Evolutionary conservation across 306 rosid genomes (phyloP), one percentile per base, ranked within the genome.

Genomic region (Rubus parviflorus): DNA sequence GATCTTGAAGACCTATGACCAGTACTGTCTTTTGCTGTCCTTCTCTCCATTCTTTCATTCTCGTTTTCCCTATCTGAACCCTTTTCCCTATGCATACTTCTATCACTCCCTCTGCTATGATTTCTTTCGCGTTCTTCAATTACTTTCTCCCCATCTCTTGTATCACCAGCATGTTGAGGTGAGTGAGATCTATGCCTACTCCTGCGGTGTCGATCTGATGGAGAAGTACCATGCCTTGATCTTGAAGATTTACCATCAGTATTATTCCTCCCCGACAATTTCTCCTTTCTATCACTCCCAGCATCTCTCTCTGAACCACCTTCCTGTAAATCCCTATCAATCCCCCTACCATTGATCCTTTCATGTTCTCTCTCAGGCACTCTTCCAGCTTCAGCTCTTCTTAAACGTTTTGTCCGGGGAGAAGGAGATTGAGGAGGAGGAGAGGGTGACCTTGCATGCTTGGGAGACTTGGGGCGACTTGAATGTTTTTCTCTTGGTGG

Each of bases 1-100:
- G 96, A 86, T 83, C 88, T 86, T 49, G 92, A 90, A 80, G 91
- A 83, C 81, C 81, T 81, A 58, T 84, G 86, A 16, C 79, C 81
- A 61, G 78, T 67, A 81, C 68, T 82, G 75, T 83, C 88, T 75
- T 87, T 78, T 56, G 76, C 81, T 25, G 78, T 73, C 77, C 84
- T 87, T 86, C 78, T 86, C 69, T 87, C 94, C 79, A 76, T 86
- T 74, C 87, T 78, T 41, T 85, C 89, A 53, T 19, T 45, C 73
- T 51, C 86, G 7, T 20, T 49, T 10, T 91, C 97, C 74, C 87
- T 71, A 48, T 91, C 92, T 2, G 84, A 79, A 62, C 81, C 85
- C 54, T 82, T 87, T 65, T 86, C 92, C 77, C 88, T 77, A n/a
- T 70, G 79, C 61, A 5, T 38, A 43, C 56, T 71, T 75, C 64